Evolutionary conservation across 2,329 filamentous ascomycete genomes (phyloP).

Genomic region (Amylocarpus encephaloides): DNA sequence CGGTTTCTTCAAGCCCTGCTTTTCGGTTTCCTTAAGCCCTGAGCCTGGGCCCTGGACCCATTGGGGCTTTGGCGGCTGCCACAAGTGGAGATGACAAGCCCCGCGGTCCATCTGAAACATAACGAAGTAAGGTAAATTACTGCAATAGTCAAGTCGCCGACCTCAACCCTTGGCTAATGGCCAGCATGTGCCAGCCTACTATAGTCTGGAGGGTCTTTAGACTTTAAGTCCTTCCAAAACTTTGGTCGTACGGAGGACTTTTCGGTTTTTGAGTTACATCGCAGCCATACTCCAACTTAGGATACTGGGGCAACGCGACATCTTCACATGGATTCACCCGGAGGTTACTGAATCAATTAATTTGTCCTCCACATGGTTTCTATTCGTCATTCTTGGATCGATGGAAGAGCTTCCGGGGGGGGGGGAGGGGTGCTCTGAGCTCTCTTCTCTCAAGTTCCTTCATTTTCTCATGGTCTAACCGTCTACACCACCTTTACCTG

Average conservation of each 20-base stretch:
- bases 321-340: conserved; percentile 1
- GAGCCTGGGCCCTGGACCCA: too few species aligned
- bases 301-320: neutral
- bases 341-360: conserved; percentile 6
- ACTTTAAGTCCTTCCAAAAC: neutral
- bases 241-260: neutral
- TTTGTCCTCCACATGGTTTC: conserved; percentile 2
- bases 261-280: neutral
- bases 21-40: too few species aligned
- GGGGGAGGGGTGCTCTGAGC: too few species aligned
- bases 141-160: conserved; percentile 10
- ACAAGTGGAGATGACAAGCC: neutral
- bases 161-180: conserved; percentile 1
- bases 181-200: neutral
- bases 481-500: too few species aligned
- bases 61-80: too few species aligned
- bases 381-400: conserved; percentile 7
- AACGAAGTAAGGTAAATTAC: too few species aligned
- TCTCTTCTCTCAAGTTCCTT: neutral
- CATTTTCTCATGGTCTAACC: neutral
- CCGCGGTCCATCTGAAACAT: neutral
- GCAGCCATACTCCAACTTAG: neutral
- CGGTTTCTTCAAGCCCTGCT: too few species aligned
- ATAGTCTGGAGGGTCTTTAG: too few species aligned
- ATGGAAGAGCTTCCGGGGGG: neutral